Evolutionary conservation across 2,329 filamentous ascomycete genomes (phyloP), one percentile per base, ranked within the genome.

Genomic region (Ophiostoma novo-ulmi): DNA sequence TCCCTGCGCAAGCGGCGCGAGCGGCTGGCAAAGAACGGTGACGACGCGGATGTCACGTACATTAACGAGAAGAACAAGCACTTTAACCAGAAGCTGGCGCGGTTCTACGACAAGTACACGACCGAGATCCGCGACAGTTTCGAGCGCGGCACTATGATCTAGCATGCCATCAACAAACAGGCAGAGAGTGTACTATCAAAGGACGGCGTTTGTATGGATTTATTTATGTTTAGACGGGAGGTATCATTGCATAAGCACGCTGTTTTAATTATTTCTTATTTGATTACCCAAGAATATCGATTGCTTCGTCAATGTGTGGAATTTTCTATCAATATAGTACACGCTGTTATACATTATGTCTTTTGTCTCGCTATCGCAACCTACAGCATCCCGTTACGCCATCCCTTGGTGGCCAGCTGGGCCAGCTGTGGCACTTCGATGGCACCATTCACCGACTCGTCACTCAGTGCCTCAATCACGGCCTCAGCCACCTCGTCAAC

Each of bases 31-130:
- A 87, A 89, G 78, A 90, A 89, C 73, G 93, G 94, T 71, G 93
- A 97, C 74, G 91, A 94, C 67, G 90, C 88, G 38, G 95, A 99
- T 80, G 91, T 98, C 76, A 98, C 94, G 8, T 98, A 97, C 81
- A 99, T 99, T 87, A 99, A 99, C 82, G 93, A 97, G 82, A 97
- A 99, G 90, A 99, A 99, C 85, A 98, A 98, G 85, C 93, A 97
- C 85, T 99, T 99, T 84, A 99, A 99, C 88, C 89, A 97, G 83
- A 98, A 99, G 83, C 84, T 99, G 80, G 85, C 91, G 70, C 86
- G 95, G 75, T 99, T 98, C 83, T 99, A 99, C 82, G 95, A 99
- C 82, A 97, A 97, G 84, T 99, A 99, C 80, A 99, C 95, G 65
- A 89, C 91, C 41, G 95, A 99, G 80, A 98, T 99, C 76, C 85